phyloP scores from a whole-genome alignment of 140 eudicot genomes.

The Bidens hawaiensis region DNA sequence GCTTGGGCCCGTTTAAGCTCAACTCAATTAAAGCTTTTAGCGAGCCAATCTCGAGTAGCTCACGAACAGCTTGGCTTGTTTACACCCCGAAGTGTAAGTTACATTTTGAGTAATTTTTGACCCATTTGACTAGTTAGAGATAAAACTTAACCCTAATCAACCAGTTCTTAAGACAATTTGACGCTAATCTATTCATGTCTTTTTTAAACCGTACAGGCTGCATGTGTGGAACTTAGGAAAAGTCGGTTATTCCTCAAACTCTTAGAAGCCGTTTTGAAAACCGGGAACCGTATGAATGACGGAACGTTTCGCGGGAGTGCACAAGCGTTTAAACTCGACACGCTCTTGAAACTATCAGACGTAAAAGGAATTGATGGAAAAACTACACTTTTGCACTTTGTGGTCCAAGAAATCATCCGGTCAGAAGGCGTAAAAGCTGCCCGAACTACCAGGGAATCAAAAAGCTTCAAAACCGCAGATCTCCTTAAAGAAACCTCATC shows the following conservation, averaged over 20 bases:
- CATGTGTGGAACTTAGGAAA: constrained; percentile 72
- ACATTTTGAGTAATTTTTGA: neutral
- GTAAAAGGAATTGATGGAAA: constrained; percentile 93
- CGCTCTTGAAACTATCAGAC: constrained; percentile 81
- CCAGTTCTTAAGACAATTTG: neutral
- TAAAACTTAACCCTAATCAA: neutral
- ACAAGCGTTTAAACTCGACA: constrained; percentile 96
- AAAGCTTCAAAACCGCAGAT: constrained; percentile 56
- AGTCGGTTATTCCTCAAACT: constrained; percentile 90
- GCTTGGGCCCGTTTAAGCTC: too few relatives aligned
- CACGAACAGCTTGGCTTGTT: too few relatives aligned
- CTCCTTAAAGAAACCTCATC: constrained; percentile 41
- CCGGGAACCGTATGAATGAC: constrained; percentile 94
- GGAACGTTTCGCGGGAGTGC: constrained; percentile 99
- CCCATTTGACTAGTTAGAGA: neutral
- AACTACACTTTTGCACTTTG: constrained; percentile 94
- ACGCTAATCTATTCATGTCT: neutral
- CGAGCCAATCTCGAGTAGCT: too few relatives aligned
- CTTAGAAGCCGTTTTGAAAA: constrained; percentile 91
- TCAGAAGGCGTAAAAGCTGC: constrained; percentile 87
- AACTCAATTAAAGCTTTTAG: too few relatives aligned
- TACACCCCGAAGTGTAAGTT: too few relatives aligned
- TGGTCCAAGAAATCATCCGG: constrained; percentile 89
- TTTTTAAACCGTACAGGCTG: constrained; percentile 54
- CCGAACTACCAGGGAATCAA: constrained; percentile 51